Base-by-base conservation (phyloP, 2,329 filamentous ascomycete genomes). In the Fusarium nematophilum region DNA sequence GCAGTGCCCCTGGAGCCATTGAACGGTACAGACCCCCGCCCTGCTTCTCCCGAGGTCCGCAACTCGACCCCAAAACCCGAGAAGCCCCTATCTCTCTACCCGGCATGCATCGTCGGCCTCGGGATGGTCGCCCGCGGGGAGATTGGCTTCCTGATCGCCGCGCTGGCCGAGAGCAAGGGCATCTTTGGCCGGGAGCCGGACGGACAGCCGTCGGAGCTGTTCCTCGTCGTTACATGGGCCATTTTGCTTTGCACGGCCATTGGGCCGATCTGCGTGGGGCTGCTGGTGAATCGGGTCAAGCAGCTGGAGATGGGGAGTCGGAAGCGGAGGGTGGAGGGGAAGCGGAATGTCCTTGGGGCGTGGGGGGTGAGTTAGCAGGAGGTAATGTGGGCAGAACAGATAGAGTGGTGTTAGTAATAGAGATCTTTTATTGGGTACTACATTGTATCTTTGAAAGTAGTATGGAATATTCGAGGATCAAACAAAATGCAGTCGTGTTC, bases 61-160 rank as follows among this genome's bases (percentile, higher is more conserved):
- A 55, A 61, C 21, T 55, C 62, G 1, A 21, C 13, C 0, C 56
- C 66, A 3, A 56, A 44, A 2, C 69, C 75, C 6, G 67, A 75
- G 0, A 85, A 83, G 40, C 84, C 86, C 0, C 73, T 82, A 3
- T 92, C 89, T 0, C 75, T 91, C 1, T 89, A 92, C 58, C 89
- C 90, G 0, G 82, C 86, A 0, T 79, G 83, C 0, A 86, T 93
- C 3, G 75, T 93, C 0, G 87, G 87, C 1, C 78, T 83, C 14
- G 81, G 79, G 3, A 94, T 94, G 90, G 84, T 90, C 0, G 86
- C 90, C 0, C 81, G 90, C n/a, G 90, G 91, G 1, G 91, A 95
- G 70, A 91, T 94, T 27, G 90, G 90, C 0, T 92, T 92, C 58
- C 72, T 94, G 36, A 91, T 95, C 57, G 87, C 88, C 1, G 86